Percentiles rank a stretch among this genome's conserved stretches.
These are phyloP conservation scores for Pharus latifolius DNA, from an alignment of 176 grass and related monocot genomes.

Conservation along the genomic window DNA sequence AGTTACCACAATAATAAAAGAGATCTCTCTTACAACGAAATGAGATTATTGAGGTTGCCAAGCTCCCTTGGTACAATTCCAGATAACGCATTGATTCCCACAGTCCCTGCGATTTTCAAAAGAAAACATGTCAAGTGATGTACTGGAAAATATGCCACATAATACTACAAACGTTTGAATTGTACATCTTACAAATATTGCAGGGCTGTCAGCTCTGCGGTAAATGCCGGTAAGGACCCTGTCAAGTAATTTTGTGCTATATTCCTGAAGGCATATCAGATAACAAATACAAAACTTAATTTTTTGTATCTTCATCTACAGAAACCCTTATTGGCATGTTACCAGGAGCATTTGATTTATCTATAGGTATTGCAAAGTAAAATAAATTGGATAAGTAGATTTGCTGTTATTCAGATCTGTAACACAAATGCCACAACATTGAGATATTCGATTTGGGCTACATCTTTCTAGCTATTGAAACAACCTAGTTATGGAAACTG, in stretches of 20 bases:
- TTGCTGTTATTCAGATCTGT: not conserved
- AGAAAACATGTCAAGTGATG: not conserved
- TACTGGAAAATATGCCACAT: not conserved
- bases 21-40: slow-evolving; percentile 12
- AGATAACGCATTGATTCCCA: slow-evolving; percentile 42
- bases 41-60: slow-evolving; percentile 31
- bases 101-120: slow-evolving; percentile 5
- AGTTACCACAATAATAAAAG: not conserved
- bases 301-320: not conserved
- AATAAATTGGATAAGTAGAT: not conserved
- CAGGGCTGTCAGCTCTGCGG: slow-evolving; percentile 33
- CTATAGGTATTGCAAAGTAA: not conserved
- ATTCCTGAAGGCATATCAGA: slow-evolving; percentile 18
- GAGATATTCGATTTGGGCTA: not conserved
- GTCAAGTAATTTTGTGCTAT: slow-evolving; percentile 29
- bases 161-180: not conserved
- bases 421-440: not conserved
- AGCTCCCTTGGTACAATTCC: slow-evolving; percentile 42
- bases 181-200: slow-evolving; percentile 23
- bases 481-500: no score
- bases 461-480: not conserved
- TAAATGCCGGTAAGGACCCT: slow-evolving; percentile 35
- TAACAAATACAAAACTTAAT: not conserved
- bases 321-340: not conserved
- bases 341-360: not conserved